Percentiles rank a stretch among this genome's conserved stretches.
Conservation (phyloP, 2,329 filamentous ascomycete species). For the Fusarium sp. region DNA sequence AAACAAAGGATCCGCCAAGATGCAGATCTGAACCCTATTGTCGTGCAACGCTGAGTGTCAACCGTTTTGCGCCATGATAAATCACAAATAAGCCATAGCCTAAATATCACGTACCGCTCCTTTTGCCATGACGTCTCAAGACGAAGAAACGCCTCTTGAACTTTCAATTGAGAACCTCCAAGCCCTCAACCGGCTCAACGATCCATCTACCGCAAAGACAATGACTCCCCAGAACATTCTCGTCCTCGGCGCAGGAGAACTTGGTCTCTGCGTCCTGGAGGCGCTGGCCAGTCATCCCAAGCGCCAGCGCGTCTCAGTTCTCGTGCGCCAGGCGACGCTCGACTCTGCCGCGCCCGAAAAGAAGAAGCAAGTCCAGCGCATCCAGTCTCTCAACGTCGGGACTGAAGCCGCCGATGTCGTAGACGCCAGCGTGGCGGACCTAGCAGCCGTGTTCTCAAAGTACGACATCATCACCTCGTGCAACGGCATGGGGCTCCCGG, state of each 20-base stretch:
- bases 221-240: constrained; percentile 59
- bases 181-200: constrained; percentile 45
- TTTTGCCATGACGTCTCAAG: constrained; percentile 28
- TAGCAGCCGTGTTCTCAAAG: constrained; percentile 58
- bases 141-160: constrained; percentile 37
- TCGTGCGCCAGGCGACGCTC: constrained; percentile 65
- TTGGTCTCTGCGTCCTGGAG: constrained; percentile 68
- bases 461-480: constrained; percentile 71
- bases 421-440: constrained; percentile 50
- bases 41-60: background rate
- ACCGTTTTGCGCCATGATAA: constrained; percentile 14
- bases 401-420: constrained; percentile 62
- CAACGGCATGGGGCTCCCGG: constrained; percentile 68
- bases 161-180: constrained; percentile 46
- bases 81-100: constrained; percentile 25
- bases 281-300: constrained; percentile 62
- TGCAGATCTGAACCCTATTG: constrained; percentile 7
- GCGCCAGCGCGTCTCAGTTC: constrained; percentile 60
- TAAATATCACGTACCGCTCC: constrained; percentile 23
- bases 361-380: constrained; percentile 49
- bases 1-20: constrained; percentile 6
- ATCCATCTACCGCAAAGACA: constrained; percentile 19
- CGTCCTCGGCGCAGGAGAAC: constrained; percentile 75
- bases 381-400: constrained; percentile 55
- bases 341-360: constrained; percentile 55